phyloP scores from a whole-genome alignment of 2,329 filamentous ascomycete genomes.

The Zalaria sp. region DNA sequence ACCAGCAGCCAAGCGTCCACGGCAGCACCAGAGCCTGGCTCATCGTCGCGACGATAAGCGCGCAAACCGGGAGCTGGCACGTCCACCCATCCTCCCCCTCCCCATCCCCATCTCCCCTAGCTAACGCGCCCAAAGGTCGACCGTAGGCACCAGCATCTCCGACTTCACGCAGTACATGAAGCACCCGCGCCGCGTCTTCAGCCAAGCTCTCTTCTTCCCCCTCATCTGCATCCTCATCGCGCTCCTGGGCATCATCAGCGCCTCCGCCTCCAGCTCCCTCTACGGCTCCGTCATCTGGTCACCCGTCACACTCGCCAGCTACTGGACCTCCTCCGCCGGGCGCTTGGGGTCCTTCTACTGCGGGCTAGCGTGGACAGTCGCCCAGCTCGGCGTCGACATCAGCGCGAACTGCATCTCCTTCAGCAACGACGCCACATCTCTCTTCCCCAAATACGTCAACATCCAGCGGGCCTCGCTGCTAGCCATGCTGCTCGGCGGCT shows the following conservation, averaged over 20 bases:
- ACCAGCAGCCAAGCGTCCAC: slow-evolving; percentile 13
- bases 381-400: slow-evolving; percentile 36
- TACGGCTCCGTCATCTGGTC: slow-evolving; percentile 32
- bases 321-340: slow-evolving; percentile 15
- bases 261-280: slow-evolving; percentile 38
- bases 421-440: slow-evolving; percentile 36
- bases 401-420: slow-evolving; percentile 38
- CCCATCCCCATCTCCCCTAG: neutral
- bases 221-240: slow-evolving; percentile 33
- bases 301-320: slow-evolving; percentile 20
- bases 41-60: slow-evolving; percentile 5
- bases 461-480: slow-evolving; percentile 26
- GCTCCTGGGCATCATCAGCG: slow-evolving; percentile 44
- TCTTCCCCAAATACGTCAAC: slow-evolving; percentile 39
- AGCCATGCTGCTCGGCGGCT: slow-evolving; percentile 30
- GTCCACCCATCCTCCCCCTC: no score
- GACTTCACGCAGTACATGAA: slow-evolving; percentile 22
- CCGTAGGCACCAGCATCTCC: slow-evolving; percentile 20
- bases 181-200: slow-evolving; percentile 15
- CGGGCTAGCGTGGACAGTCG: slow-evolving; percentile 34
- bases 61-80: no score
- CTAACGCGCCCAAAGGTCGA: slow-evolving; percentile 12
- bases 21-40: slow-evolving; percentile 13
- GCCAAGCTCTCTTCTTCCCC: slow-evolving; percentile 28
- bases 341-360: slow-evolving; percentile 17